Conservation (phyloP, 495 filamentous ascomycete genomes). For the Amphirosellinia nigrospora region DNA sequence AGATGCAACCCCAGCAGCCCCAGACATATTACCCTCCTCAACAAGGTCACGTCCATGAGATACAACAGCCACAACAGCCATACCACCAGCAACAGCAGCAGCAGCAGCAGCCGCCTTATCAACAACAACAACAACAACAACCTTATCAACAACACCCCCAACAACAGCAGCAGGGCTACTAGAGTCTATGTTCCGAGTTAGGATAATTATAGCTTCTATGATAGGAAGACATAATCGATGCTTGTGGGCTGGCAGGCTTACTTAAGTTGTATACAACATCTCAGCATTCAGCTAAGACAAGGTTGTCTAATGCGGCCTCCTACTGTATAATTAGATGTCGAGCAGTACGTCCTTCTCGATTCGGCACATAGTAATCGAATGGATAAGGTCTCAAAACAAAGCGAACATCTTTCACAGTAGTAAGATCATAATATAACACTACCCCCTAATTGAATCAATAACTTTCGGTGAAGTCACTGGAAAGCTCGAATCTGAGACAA, state of each 20-base stretch:
- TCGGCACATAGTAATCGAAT: background rate
- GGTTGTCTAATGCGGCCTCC: background rate
- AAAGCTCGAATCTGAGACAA: background rate
- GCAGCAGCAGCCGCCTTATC: background rate
- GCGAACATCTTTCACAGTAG: conserved; percentile 4
- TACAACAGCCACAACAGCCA: conserved; percentile 4
- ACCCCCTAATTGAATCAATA: background rate
- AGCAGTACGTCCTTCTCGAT: background rate
- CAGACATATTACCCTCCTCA: conserved; percentile 38
- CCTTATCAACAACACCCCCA: conserved; percentile 4
- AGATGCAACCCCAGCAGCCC: conserved; percentile 33
- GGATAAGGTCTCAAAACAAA: conserved; percentile 1
- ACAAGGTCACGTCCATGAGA: conserved; percentile 27
- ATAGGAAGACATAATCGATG: background rate
- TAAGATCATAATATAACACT: conserved; percentile 14
- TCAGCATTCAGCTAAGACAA: background rate
- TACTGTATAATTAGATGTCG: background rate
- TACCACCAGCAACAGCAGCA: conserved; percentile 5
- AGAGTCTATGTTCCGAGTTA: background rate
- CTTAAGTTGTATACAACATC: background rate
- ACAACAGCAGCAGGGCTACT: conserved; percentile 14
- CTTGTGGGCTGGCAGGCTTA: background rate
- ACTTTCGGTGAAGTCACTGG: background rate
- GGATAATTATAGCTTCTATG: background rate
- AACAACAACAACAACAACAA: conserved; percentile 16